Conservation (phyloP, 75 land plant species). For the Selaginella moellendorffii region DNA sequence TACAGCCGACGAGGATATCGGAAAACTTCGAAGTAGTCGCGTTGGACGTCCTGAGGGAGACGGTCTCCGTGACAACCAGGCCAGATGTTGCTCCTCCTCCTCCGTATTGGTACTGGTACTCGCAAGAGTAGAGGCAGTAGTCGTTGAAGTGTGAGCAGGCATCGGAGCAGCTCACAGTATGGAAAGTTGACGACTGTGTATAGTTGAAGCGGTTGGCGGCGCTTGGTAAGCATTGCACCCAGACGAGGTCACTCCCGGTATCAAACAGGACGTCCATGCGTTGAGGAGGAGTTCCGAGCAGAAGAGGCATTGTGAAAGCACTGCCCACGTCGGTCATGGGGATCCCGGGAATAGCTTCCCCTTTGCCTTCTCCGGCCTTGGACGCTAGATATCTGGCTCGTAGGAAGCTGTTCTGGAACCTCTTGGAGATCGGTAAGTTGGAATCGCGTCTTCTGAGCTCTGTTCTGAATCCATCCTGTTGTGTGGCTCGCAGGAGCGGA, state of each 20-base stretch:
- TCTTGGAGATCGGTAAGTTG: too few species aligned
- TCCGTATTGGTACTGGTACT: background rate
- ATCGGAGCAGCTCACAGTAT: constrained; percentile 8
- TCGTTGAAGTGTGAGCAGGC: constrained; percentile 9
- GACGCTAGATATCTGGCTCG: too few species aligned
- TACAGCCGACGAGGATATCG: constrained; percentile 11
- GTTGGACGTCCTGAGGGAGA: background rate
- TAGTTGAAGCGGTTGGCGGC: constrained; percentile 13
- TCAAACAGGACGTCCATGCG: constrained; percentile 15
- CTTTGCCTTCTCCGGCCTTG: too few species aligned
- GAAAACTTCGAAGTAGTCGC: background rate
- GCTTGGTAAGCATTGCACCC: constrained; percentile 23
- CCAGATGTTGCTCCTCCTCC: background rate
- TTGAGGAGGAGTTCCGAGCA: background rate
- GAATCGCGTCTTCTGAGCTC: too few species aligned
- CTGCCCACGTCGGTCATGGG: too few species aligned
- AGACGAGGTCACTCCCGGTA: constrained; percentile 32
- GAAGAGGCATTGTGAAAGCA: too few species aligned
- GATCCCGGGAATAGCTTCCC: too few species aligned
- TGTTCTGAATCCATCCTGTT: too few species aligned
- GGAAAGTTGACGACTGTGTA: constrained; percentile 14
- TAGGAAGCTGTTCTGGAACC: too few species aligned
- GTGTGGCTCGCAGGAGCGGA: too few species aligned
- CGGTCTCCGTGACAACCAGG: background rate
- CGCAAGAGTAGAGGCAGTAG: background rate